phyloP scores from a whole-genome alignment of 345 rosid species.

The Rubroshorea leprosula region DNA sequence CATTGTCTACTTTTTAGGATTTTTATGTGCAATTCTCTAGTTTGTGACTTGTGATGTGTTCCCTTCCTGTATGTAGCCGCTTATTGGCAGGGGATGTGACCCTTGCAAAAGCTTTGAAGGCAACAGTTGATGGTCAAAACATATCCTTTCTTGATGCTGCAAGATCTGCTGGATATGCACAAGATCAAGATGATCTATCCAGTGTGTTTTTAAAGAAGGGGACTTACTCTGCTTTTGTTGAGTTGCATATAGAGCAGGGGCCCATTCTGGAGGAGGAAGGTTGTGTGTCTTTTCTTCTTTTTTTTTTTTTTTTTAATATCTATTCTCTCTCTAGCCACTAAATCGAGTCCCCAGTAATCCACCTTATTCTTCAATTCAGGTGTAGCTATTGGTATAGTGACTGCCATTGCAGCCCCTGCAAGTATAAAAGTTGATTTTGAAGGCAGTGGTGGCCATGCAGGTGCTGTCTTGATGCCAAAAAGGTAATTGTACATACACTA shows the following conservation, averaged over 20 bases:
- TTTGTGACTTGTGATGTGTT: slow-evolving; percentile 15
- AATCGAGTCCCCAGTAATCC: slow-evolving; percentile 7
- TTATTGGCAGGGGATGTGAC: slow-evolving; percentile 64
- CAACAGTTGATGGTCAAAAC: slow-evolving; percentile 64
- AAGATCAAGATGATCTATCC: slow-evolving; percentile 46
- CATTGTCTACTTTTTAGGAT: not conserved
- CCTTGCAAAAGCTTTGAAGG: slow-evolving; percentile 55
- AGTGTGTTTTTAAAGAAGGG: slow-evolving; percentile 62
- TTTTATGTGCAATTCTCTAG: not conserved
- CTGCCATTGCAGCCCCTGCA: slow-evolving; percentile 97
- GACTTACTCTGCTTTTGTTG: slow-evolving; percentile 74
- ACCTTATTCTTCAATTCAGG: slow-evolving; percentile 33
- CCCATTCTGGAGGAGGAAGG: slow-evolving; percentile 90
- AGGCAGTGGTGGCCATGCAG: slow-evolving; percentile 96
- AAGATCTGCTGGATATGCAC: slow-evolving; percentile 72
- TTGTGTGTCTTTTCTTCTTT: slow-evolving; percentile 17
- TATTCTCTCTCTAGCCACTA: not conserved
- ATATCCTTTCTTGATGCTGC: slow-evolving; percentile 77
- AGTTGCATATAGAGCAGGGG: slow-evolving; percentile 96
- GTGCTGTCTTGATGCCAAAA: slow-evolving; percentile 87
- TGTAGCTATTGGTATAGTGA: slow-evolving; percentile 73
- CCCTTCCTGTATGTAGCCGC: slow-evolving; percentile 48
- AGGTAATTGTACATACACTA: slow-evolving; percentile 37
- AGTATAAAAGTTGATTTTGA: slow-evolving; percentile 86
- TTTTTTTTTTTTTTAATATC: no score